Base-by-base conservation (phyloP, 192 early-diverging fungal species). In the Coemansia sp. region DNA sequence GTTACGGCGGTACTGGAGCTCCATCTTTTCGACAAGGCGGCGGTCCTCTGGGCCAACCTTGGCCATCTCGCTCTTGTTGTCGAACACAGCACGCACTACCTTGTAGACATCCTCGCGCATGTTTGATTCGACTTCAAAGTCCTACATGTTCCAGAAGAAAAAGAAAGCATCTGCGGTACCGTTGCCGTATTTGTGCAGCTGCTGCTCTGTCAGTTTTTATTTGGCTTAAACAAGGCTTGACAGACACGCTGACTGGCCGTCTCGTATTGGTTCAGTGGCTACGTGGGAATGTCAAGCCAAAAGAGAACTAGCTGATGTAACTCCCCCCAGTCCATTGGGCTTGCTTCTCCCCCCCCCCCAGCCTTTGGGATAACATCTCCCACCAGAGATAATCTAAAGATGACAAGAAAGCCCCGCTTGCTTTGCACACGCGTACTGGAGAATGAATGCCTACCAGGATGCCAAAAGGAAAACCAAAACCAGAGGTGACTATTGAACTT, bases 1-100 rank as follows among this genome's bases (percentile, higher is more conserved):
- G 61, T 88, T 86, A 58, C 92, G 81, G 52, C 82, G 81, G 71
- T 85, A 94, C 51, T 84, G 81, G 20, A 82, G 75, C 31, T 89
- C 78, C 23, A 87, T 87, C 70, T 90, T 88, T 34, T 86, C 80
- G 18, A 93, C 75, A 53, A 94, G 80, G 7, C 94, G 87, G 13
- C 81, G 74, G 60, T 88, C 91, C 70, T 92, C 88, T 5, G 84
- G 66, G 20, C 82, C 84, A 39, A 88, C 75, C 42, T 59, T 65
- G 29, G 69, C 70, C 52, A 88, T 60, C 48, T 75, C 74, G 15
- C 74, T 72, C 31, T 80, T 66, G 58, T 70, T 81, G 58, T 83
- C 63, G 49, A 78, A 84, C 63, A 87, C 78, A 6, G 77, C 77
- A 7, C 78, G 77, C 40, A 90, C 78, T 15, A 84, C 84, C 16